Base-by-base conservation (phyloP, 306 rosid genomes). In the Vigna angularis region DNA sequence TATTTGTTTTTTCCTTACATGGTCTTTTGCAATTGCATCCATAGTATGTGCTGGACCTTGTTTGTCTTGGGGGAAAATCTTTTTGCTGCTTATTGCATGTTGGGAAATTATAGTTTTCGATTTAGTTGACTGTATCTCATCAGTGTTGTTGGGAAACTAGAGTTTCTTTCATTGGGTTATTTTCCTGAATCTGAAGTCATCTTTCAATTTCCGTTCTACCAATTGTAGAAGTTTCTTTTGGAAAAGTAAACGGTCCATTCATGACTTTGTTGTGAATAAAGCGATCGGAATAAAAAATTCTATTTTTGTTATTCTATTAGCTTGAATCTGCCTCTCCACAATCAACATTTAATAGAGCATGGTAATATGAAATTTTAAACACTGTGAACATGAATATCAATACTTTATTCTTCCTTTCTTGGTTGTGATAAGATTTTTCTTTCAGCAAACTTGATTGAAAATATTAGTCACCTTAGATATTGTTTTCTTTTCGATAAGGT, bases 71-170 rank as follows among this genome's bases (percentile, higher is more conserved):
- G 62, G 62, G 75, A 30, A 64, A 12, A 24, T 65, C 28, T 74
- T 36, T 36, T 36, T 63, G 78, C 66, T 55, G 18, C 61, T 53
- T 70, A 47, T 66, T 83, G 6, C 51, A 44, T 52, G 58, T 62
- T 75, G 30, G 79, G 34, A 75, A n/a, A 30, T 12, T 67, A 26
- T n/a, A 58, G 50, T 57, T 62, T 38, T 45, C 40, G 7, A 26
- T 57, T n/a, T 82, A 68, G 56, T 77, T 56, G 11, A 40, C 11
- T 40, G 12, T 10, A 40, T 40, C 2, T 11, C 45, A 40, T 40
- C 45, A 8, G 10, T 40, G 45, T 7, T 8, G 3, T 40, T 40
- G 45, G 45, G 6, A 40, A 38, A 40, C 44, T 8, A 9, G 44
- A 8, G 44, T 40, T 40, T 40, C 11, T 40, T 40, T 40, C 8